These are phyloP conservation scores for Ascosphaera apis DNA, from an alignment of 2,329 filamentous ascomycete genomes.

Conservation along the genomic window DNA sequence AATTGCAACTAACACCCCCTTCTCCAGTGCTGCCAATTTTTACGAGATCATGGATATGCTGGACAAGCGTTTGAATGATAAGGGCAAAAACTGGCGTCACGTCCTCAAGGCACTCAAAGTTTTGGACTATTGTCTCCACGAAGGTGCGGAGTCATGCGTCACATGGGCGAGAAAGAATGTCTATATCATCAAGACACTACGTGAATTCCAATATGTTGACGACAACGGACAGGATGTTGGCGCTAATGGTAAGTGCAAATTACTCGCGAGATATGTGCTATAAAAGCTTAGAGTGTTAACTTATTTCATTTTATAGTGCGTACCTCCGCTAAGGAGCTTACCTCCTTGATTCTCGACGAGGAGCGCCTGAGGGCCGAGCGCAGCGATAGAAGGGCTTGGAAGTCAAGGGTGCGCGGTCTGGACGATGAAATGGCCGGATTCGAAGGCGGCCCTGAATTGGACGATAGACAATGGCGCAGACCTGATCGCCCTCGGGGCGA, in stretches of 20 bases:
- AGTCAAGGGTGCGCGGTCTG: constrained; percentile 80
- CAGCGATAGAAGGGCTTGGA: constrained; percentile 83
- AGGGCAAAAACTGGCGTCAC: constrained; percentile 98
- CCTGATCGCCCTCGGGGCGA: constrained; percentile 33
- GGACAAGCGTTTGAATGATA: constrained; percentile 94
- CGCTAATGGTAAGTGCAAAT: constrained; percentile 53
- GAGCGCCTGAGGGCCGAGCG: constrained; percentile 77
- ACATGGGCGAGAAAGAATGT: constrained; percentile 97
- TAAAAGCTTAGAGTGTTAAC: not conserved
- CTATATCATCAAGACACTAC: constrained; percentile 94
- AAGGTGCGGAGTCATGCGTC: constrained; percentile 87
- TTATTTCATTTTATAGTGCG: constrained; percentile 38
- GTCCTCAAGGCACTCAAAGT: constrained; percentile 95
- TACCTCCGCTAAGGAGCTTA: constrained; percentile 87
- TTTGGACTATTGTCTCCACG: constrained; percentile 90
- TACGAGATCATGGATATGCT: constrained; percentile 99
- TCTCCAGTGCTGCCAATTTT: constrained; percentile 67
- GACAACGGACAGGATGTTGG: constrained; percentile 91
- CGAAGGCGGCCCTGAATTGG: constrained; percentile 17
- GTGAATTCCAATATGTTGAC: constrained; percentile 91
- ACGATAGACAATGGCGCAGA: constrained; percentile 20
- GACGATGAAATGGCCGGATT: constrained; percentile 42
- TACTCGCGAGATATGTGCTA: not conserved
- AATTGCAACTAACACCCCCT: constrained; percentile 2
- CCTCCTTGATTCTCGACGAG: constrained; percentile 75